Percentiles rank a stretch among this genome's conserved stretches.
Evolutionary conservation across 2,329 filamentous ascomycete species (phyloP).

Genomic region (Colletotrichum tropicale): DNA sequence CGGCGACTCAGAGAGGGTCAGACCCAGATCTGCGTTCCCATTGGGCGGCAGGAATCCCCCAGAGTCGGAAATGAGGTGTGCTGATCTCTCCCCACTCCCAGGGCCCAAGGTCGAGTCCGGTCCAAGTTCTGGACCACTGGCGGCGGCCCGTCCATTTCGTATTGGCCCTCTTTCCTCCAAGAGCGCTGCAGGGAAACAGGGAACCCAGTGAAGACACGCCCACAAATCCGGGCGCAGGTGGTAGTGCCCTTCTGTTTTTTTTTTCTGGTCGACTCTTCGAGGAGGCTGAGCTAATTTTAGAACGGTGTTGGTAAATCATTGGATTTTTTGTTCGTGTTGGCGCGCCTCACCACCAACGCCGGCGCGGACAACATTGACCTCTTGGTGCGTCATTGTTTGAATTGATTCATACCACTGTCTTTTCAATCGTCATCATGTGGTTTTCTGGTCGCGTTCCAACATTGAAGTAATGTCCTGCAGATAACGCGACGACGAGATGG

Average conservation of each 20-base stretch:
- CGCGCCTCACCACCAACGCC: background rate
- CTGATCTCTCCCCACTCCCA: background rate
- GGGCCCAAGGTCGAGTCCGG: background rate
- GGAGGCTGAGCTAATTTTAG: background rate
- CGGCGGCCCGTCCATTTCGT: background rate
- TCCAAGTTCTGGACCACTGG: background rate
- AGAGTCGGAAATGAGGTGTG: slow-evolving; percentile 16
- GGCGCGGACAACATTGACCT: background rate
- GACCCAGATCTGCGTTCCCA: background rate
- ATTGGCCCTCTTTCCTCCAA: background rate
- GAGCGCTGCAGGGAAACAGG: background rate
- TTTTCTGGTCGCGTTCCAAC: background rate
- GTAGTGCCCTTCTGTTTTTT: background rate
- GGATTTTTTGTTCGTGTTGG: background rate
- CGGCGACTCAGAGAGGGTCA: background rate
- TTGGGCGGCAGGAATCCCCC: background rate
- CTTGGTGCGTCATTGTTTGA: background rate
- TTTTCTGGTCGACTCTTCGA: background rate
- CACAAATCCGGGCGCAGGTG: background rate
- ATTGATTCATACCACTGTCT: background rate
- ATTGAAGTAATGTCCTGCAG: rapidly evolving
- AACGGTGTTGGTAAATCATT: background rate
- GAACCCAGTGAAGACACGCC: background rate
- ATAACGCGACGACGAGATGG: background rate
- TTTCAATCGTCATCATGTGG: background rate